phyloP scores from a whole-genome alignment of 257 asterid genomes.

The Striga asiatica region DNA sequence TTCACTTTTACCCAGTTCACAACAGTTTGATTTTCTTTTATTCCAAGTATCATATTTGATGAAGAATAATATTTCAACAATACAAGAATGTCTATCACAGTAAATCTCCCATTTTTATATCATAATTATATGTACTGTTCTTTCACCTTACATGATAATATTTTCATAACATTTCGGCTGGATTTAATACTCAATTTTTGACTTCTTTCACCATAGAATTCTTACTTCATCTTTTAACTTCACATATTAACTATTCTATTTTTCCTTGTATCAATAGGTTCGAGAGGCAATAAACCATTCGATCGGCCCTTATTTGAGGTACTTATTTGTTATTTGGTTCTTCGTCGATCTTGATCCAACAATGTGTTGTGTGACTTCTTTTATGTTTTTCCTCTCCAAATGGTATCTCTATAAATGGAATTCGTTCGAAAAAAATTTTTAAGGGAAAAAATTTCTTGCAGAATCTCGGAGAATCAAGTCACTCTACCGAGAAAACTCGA shows the following conservation, averaged over 20 bases:
- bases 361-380: not conserved
- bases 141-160: not conserved
- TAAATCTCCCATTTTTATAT: constrained; percentile 9
- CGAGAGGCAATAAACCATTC: constrained; percentile 46
- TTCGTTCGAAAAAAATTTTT: no score
- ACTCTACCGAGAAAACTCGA: constrained; percentile 32
- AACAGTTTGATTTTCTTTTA: not conserved
- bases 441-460: constrained; percentile 19
- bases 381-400: not conserved
- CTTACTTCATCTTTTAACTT: not conserved
- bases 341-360: not conserved
- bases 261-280: constrained; percentile 39
- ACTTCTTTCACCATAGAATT: not conserved
- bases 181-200: not conserved
- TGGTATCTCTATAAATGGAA: no score
- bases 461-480: constrained; percentile 28
- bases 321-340: not conserved
- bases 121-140: not conserved
- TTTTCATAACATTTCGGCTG: not conserved
- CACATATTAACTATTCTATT: constrained; percentile 2
- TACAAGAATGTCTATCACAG: no score
- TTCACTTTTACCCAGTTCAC: not conserved
- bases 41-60: not conserved
- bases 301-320: constrained; percentile 35
- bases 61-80: not conserved